Conservation (phyloP, 2,329 filamentous ascomycete species). For the Colletotrichum phormii region DNA sequence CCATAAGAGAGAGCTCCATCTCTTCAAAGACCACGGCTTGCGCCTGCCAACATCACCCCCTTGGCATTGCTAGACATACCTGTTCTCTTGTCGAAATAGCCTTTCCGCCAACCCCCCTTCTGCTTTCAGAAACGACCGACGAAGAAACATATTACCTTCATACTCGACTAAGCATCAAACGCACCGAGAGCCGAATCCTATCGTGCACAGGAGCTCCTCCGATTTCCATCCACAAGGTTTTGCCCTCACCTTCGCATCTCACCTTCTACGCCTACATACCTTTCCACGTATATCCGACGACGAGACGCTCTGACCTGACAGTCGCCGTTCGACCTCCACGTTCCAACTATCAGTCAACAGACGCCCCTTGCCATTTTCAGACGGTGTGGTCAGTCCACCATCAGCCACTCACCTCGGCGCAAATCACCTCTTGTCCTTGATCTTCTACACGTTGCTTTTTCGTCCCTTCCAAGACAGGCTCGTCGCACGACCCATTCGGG, state of each 20-base stretch:
- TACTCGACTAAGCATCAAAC: slow-evolving; percentile 13
- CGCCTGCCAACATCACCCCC: slow-evolving; percentile 3
- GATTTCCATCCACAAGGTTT: background rate
- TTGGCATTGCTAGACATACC: slow-evolving; percentile 3
- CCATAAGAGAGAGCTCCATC: slow-evolving; percentile 26
- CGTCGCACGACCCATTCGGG: background rate
- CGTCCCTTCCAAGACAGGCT: background rate
- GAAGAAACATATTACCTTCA: background rate
- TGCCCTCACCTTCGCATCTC: background rate
- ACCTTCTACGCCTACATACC: background rate
- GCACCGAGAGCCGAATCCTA: background rate
- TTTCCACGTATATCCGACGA: background rate
- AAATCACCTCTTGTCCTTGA: slow-evolving; percentile 1
- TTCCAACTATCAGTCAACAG: slow-evolving; percentile 18
- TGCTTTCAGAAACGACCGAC: background rate
- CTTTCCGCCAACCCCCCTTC: slow-evolving; percentile 1
- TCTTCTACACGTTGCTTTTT: background rate
- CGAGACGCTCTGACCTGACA: slow-evolving; percentile 9
- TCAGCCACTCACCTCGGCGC: background rate
- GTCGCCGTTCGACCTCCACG: background rate
- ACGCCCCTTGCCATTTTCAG: slow-evolving; percentile 11
- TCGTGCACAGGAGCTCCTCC: background rate
- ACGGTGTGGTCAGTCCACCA: slow-evolving; percentile 30
- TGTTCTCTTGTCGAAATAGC: background rate
- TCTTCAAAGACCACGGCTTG: background rate